Percentiles rank a stretch among this genome's conserved stretches.
These are phyloP conservation scores for Fraxinus velutina DNA, from an alignment of 305 asterid genomes.

Conservation along the genomic window DNA sequence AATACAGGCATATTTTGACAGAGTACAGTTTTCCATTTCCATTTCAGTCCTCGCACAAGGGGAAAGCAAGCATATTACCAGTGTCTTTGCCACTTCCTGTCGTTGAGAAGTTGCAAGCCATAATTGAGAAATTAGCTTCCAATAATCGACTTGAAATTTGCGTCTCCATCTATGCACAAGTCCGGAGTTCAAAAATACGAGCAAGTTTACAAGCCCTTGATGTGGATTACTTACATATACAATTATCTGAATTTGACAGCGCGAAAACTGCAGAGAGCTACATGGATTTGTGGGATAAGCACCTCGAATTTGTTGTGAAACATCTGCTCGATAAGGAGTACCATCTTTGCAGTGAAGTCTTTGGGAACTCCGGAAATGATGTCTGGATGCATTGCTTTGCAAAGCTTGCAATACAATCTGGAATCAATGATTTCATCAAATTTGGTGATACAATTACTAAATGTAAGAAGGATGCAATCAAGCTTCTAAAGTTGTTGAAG, in stretches of 20 bases:
- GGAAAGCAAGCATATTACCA: neutral
- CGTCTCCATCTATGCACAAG: conserved; percentile 44
- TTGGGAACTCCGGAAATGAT: conserved; percentile 33
- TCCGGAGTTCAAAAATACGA: conserved; percentile 46
- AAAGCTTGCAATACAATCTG: conserved; percentile 48
- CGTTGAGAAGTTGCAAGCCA: conserved; percentile 44
- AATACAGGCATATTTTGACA: conserved; percentile 39
- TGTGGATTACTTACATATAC: conserved; percentile 47
- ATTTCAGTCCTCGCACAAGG: neutral
- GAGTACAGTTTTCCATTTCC: conserved; percentile 24
- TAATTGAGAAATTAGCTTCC: conserved; percentile 44
- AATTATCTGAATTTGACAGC: conserved; percentile 55
- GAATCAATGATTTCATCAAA: conserved; percentile 47
- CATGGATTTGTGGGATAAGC: conserved; percentile 58
- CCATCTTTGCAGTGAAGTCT: conserved; percentile 56
- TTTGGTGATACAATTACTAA: conserved; percentile 49
- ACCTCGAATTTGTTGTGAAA: conserved; percentile 60
- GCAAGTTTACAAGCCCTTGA: conserved; percentile 36
- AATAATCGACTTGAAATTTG: conserved; percentile 47
- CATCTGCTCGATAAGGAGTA: conserved; percentile 52
- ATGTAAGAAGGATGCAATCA: conserved; percentile 81
- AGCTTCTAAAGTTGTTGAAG: conserved; percentile 63
- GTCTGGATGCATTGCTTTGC: conserved; percentile 57
- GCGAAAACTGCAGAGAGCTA: conserved; percentile 43
- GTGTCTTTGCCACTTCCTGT: conserved; percentile 25